Conservation (phyloP, 2,329 filamentous ascomycete genomes). For the Hypoxylon sp. region DNA sequence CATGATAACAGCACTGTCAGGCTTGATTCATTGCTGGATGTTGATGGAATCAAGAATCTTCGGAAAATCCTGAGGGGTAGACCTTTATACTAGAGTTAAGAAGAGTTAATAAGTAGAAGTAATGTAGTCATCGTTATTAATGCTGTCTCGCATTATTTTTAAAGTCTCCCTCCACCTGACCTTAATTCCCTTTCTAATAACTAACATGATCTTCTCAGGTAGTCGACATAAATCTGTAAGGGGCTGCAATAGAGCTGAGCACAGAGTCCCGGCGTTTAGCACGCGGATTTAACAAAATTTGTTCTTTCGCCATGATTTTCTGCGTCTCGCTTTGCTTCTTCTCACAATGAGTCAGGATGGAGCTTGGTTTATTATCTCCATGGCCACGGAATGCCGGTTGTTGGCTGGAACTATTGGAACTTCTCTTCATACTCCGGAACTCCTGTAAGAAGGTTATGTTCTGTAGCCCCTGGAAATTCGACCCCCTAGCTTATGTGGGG, state of each 20-base stretch:
- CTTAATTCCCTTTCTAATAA: background rate
- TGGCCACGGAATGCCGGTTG: background rate
- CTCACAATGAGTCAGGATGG: background rate
- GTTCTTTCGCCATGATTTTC: background rate
- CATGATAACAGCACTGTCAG: slow-evolving; percentile 4
- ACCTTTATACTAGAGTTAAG: background rate
- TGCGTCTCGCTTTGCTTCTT: background rate
- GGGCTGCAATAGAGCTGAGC: background rate
- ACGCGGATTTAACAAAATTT: slow-evolving; percentile 4
- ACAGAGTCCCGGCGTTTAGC: slow-evolving; percentile 14
- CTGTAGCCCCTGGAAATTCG: background rate
- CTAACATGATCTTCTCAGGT: background rate
- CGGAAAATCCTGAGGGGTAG: background rate
- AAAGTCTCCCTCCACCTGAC: background rate
- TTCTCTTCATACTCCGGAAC: slow-evolving; percentile 22
- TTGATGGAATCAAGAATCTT: background rate
- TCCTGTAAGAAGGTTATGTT: slow-evolving; percentile 4
- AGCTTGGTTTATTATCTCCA: background rate
- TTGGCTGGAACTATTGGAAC: background rate
- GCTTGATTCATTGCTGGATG: background rate
- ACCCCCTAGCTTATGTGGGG: background rate
- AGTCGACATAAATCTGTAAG: background rate
- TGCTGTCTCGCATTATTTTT: background rate
- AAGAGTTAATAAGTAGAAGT: background rate
- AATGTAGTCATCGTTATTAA: background rate